Evolutionary conservation across 176 grass and related monocot genomes (phyloP).

Genomic region (Echinochloa phyllopogon): DNA sequence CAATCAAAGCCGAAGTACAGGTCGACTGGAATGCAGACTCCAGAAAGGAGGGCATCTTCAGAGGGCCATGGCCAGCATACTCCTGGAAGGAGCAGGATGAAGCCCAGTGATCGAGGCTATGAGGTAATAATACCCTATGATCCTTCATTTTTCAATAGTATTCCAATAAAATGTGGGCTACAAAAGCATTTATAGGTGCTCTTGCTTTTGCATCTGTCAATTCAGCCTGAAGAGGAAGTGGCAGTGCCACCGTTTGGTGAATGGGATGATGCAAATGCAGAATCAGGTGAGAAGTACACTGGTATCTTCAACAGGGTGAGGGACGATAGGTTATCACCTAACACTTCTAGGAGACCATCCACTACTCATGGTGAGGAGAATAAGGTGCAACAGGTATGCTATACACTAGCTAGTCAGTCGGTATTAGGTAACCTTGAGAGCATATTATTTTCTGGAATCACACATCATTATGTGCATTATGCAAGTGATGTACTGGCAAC

Average conservation of each 20-base stretch:
- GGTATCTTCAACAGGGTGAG: conserved; percentile 72
- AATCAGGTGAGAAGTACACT: conserved; percentile 62
- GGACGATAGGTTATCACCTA: conserved; percentile 48
- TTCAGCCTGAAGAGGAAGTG: conserved; percentile 59
- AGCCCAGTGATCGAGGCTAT: conserved; percentile 29
- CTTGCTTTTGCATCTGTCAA: conserved; percentile 36
- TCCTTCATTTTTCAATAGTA: background rate
- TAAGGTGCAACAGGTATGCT: conserved; percentile 53
- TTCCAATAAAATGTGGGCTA: background rate
- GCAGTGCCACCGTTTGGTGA: conserved; percentile 68
- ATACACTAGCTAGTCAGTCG: background rate
- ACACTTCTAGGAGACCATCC: conserved; percentile 46
- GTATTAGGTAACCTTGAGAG: background rate
- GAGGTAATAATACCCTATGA: conserved; percentile 32
- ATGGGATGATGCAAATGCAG: conserved; percentile 65
- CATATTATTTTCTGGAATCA: background rate
- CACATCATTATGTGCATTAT: background rate
- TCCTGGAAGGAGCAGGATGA: conserved; percentile 54
- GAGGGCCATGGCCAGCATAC: conserved; percentile 52
- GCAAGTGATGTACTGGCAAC: conserved; percentile 1
- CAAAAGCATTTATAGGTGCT: background rate
- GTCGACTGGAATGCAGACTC: conserved; percentile 49
- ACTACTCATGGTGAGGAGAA: background rate
- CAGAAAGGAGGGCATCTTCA: conserved; percentile 40
- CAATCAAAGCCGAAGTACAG: conserved; percentile 26